These are phyloP conservation scores for Aspergillus versicolor DNA, from an alignment of 2,329 filamentous ascomycete species.

Conservation along the genomic window DNA sequence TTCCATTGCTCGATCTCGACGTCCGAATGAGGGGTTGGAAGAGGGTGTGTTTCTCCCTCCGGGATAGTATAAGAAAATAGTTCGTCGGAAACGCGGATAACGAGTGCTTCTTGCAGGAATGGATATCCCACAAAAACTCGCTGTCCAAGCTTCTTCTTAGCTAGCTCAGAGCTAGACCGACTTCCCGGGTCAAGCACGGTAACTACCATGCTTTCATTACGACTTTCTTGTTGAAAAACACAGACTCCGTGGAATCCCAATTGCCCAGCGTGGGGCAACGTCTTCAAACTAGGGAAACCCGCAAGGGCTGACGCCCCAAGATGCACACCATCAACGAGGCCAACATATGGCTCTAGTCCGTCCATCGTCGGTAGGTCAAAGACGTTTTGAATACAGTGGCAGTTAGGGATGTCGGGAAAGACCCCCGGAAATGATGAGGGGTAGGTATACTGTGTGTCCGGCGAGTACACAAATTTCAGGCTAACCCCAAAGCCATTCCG, in stretches of 20 bases:
- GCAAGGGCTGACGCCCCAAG: constrained; percentile 80
- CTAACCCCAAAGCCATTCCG: constrained; percentile 91
- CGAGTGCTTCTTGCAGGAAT: constrained; percentile 90
- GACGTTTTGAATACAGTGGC: constrained; percentile 91
- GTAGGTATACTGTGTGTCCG: constrained; percentile 75
- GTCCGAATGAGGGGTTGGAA: constrained; percentile 69
- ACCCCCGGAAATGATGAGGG: constrained; percentile 84
- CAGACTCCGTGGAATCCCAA: constrained; percentile 87
- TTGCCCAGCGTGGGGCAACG: constrained; percentile 76
- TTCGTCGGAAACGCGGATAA: constrained; percentile 86
- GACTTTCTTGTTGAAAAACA: constrained; percentile 93
- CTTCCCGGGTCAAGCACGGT: constrained; percentile 74
- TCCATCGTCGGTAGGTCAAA: constrained; percentile 93
- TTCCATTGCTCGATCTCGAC: constrained; percentile 79
- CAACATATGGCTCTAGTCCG: constrained; percentile 79
- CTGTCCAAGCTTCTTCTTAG: constrained; percentile 77
- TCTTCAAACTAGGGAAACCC: constrained; percentile 88
- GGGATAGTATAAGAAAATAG: constrained; percentile 82
- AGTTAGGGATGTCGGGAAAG: constrained; percentile 84
- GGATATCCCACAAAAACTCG: constrained; percentile 91
- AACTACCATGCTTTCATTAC: constrained; percentile 94
- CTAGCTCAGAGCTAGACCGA: constrained; percentile 68
- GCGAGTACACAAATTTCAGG: constrained; percentile 86
- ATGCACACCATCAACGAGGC: constrained; percentile 79
- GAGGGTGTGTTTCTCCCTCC: constrained; percentile 62